Percentiles rank a stretch among this genome's conserved stretches.
phyloP scores from a whole-genome alignment of 1,284 basidiomycete genomes.

The Ceratobasidium sp. region DNA sequence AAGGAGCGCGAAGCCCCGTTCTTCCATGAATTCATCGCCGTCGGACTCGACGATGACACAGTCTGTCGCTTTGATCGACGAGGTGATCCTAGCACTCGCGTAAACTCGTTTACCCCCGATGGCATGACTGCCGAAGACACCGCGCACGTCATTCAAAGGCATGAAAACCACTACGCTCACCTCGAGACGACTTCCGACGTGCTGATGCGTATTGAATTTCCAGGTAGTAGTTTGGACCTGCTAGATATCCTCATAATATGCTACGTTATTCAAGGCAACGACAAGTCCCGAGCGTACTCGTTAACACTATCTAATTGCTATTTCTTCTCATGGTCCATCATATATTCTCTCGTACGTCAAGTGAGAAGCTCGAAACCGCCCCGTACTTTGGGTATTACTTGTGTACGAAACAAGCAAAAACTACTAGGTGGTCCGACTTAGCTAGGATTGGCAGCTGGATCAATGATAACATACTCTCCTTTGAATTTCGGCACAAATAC shows the following conservation, averaged over 20 bases:
- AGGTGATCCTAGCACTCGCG: not conserved
- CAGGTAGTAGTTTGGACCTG: not conserved
- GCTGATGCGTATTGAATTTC: not conserved
- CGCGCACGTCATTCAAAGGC: not conserved
- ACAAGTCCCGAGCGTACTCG: not conserved
- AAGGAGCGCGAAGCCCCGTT: not conserved
- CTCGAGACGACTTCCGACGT: not conserved
- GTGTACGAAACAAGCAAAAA: too few species aligned
- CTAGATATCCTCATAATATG: not conserved
- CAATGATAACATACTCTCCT: too few species aligned
- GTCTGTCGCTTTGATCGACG: constrained; percentile 20
- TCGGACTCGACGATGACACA: not conserved
- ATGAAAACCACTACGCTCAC: not conserved
- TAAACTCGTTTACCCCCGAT: not conserved
- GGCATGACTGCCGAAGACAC: not conserved
- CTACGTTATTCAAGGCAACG: not conserved
- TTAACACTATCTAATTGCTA: constrained; percentile 14
- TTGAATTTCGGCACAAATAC: too few species aligned
- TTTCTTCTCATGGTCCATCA: constrained; percentile 18
- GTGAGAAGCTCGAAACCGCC: too few species aligned
- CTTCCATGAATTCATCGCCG: not conserved
- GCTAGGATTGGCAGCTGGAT: too few species aligned
- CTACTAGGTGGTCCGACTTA: too few species aligned
- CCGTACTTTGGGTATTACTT: too few species aligned
- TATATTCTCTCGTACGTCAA: too few species aligned